These are phyloP conservation scores for Emericellopsis cladophorae DNA, from an alignment of 2,329 filamentous ascomycete genomes.

Conservation along the genomic window DNA sequence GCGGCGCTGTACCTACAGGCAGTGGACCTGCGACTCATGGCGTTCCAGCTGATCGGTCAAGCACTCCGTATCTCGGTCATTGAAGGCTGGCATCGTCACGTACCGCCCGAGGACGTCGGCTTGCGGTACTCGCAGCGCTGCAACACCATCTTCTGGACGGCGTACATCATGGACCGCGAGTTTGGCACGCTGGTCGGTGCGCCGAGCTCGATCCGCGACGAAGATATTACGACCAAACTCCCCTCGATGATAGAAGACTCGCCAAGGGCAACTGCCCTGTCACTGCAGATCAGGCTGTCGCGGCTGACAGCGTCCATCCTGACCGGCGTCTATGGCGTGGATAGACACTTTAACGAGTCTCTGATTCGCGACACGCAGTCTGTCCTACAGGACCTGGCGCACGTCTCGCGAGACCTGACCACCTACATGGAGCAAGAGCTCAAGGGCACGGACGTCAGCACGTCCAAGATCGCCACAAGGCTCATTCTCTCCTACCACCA, in stretches of 20 bases:
- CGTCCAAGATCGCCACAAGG: conserved; percentile 12
- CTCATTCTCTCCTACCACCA: conserved; percentile 13
- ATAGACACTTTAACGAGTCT: conserved; percentile 13
- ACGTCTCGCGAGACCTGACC: conserved; percentile 12
- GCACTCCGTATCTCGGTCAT: conserved; percentile 17
- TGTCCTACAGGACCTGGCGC: conserved; percentile 11
- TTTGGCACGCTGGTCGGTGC: conserved; percentile 13
- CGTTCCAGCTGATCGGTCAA: conserved; percentile 23
- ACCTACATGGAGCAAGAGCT: conserved; percentile 13
- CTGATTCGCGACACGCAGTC: conserved; percentile 14
- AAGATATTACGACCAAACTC: conserved; percentile 15
- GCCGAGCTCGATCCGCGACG: conserved; percentile 13
- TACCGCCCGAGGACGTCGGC: conserved; percentile 9
- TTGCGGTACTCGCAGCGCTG: conserved; percentile 12
- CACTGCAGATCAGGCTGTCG: conserved; percentile 12
- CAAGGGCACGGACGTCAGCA: conserved; percentile 14
- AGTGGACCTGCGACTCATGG: conserved; percentile 23
- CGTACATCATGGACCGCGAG: conserved; percentile 15
- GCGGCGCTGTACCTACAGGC: conserved; percentile 25
- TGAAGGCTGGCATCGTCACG: conserved; percentile 15
- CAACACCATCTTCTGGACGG: conserved; percentile 15
- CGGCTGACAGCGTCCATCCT: conserved; percentile 9
- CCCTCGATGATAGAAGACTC: conserved; percentile 14
- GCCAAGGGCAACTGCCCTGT: conserved; percentile 10
- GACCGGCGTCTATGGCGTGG: conserved; percentile 9